Conservation (phyloP, 208 protist species). For the Wallacemonas rigidus region DNA sequence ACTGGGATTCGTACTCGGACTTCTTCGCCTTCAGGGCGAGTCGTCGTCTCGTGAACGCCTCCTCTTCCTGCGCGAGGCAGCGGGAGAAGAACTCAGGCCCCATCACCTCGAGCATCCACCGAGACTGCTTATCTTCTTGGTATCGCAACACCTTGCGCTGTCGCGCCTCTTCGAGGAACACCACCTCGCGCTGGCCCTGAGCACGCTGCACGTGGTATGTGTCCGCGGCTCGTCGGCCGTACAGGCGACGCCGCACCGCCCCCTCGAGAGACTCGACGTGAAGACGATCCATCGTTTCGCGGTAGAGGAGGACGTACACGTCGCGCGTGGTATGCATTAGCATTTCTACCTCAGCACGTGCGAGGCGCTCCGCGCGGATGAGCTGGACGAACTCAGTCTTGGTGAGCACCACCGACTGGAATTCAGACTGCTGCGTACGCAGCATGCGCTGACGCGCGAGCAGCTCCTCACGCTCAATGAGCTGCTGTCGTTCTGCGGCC, state of each 20-base stretch:
- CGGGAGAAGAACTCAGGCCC: conserved; percentile 20
- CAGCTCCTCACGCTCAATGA: conserved; percentile 60
- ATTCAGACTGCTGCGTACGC: conserved; percentile 24
- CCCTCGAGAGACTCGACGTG: conserved; percentile 28
- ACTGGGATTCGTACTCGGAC: conserved; percentile 9
- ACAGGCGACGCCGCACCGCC: conserved; percentile 7
- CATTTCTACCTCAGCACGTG: conserved; percentile 21
- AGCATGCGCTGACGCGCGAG: conserved; percentile 50
- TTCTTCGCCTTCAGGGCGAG: neutral
- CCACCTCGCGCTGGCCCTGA: neutral
- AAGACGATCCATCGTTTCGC: conserved; percentile 15
- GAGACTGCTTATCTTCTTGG: neutral
- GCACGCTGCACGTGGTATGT: conserved; percentile 20
- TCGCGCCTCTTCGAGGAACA: conserved; percentile 5
- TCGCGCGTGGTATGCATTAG: neutral
- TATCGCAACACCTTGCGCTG: neutral
- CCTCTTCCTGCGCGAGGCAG: conserved; percentile 1
- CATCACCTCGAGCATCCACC: conserved; percentile 18
- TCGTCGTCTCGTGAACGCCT: neutral
- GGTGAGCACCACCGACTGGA: conserved; percentile 16
- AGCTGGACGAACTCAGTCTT: conserved; percentile 16
- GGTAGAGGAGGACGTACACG: neutral
- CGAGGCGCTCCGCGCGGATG: conserved; percentile 21
- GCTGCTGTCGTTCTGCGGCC: conserved; percentile 53
- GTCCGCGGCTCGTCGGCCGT: conserved; percentile 6